These are phyloP conservation scores for Candolleomyces eurysporus DNA, from an alignment of 768 basidiomycete species.

Conservation along the genomic window DNA sequence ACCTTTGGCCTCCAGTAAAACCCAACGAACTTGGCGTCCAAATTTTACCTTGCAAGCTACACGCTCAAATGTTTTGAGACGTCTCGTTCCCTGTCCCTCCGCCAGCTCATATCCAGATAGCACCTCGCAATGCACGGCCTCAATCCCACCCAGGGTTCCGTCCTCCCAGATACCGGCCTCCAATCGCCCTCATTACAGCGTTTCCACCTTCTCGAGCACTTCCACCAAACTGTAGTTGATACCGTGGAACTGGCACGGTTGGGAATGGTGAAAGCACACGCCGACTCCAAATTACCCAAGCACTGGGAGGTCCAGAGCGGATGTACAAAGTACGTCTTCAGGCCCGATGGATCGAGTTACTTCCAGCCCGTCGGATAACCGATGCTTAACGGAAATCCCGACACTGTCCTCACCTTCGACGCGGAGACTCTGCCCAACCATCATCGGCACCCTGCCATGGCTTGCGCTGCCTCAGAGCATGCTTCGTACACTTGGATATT, in stretches of 20 bases:
- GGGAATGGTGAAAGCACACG: conserved; percentile 59
- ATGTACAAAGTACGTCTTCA: conserved; percentile 84
- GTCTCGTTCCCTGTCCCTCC: conserved; percentile 62
- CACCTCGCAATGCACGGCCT: conserved; percentile 84
- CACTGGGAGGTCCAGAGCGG: conserved; percentile 60
- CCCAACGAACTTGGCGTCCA: conserved; percentile 93
- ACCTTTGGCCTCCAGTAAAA: conserved; percentile 45
- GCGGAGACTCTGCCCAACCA: conserved; percentile 90
- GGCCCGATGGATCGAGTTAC: conserved; percentile 73
- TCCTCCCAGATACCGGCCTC: conserved; percentile 77
- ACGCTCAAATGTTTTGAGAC: conserved; percentile 79
- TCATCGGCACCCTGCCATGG: conserved; percentile 82
- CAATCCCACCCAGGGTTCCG: conserved; percentile 74
- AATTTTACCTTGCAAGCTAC: conserved; percentile 78
- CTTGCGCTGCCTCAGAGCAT: conserved; percentile 76
- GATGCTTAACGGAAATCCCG: conserved; percentile 57
- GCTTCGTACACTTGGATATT: conserved; percentile 98
- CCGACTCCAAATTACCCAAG: conserved; percentile 48
- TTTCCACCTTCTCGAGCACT: conserved; percentile 80
- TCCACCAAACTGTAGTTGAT: conserved; percentile 69
- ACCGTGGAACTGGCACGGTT: conserved; percentile 74
- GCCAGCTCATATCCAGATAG: conserved; percentile 64
- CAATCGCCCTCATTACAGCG: conserved; percentile 86
- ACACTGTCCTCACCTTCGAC: conserved; percentile 84
- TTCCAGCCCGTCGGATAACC: conserved; percentile 70